Evolutionary conservation across 257 asterid genomes (phyloP).

Genomic region (Fraxinus cuspidata): DNA sequence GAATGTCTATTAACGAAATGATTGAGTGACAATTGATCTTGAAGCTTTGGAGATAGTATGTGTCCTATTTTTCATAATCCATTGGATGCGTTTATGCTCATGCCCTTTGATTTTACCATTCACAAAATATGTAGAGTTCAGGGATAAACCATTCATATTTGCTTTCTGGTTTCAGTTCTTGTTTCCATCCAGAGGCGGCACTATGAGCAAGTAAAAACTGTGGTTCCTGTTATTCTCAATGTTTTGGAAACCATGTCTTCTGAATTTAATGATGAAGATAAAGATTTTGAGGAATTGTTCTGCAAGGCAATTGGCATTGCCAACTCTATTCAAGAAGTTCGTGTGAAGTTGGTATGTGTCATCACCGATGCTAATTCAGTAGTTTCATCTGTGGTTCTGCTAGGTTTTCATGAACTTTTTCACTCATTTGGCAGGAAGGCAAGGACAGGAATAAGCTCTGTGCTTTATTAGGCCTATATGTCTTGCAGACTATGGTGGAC

Average conservation of each 20-base stretch:
- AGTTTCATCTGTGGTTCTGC: conserved; percentile 24
- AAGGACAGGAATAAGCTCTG: conserved; percentile 49
- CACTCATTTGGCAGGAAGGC: conserved; percentile 53
- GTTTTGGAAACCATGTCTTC: conserved; percentile 45
- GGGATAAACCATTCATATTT: conserved; percentile 18
- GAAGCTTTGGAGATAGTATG: not conserved
- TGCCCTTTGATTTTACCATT: conserved; percentile 20
- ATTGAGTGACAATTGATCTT: not conserved
- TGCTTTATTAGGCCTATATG: conserved; percentile 76
- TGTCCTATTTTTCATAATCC: not conserved
- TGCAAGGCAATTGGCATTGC: conserved; percentile 58
- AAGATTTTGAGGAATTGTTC: conserved; percentile 49
- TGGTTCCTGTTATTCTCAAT: conserved; percentile 70
- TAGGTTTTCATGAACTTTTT: conserved; percentile 22
- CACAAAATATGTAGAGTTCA: conserved; percentile 6
- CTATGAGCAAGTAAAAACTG: conserved; percentile 70
- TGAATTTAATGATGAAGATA: conserved; percentile 50
- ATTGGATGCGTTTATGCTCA: not conserved
- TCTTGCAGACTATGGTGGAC: conserved; percentile 83
- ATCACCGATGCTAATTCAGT: conserved; percentile 17
- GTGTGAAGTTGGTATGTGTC: conserved; percentile 62
- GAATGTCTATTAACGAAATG: not conserved
- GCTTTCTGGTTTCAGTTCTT: conserved; percentile 56
- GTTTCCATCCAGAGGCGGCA: conserved; percentile 62
- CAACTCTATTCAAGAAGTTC: conserved; percentile 59